Percentiles rank a stretch among this genome's conserved stretches.
Conservation (phyloP, 768 basidiomycete species). For the Tubosaeta sp. region DNA sequence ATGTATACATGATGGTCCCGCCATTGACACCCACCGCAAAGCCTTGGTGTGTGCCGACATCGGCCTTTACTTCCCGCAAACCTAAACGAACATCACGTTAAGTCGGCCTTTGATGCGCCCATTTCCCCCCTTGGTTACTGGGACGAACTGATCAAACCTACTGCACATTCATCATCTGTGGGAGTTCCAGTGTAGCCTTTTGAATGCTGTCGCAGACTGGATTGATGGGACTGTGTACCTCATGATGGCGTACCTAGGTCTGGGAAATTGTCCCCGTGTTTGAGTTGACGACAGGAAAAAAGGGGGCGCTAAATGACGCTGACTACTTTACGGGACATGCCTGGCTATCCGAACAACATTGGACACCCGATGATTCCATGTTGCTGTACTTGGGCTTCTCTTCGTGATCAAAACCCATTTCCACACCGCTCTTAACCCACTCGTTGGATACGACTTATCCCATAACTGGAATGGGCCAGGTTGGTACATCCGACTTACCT, state of each 20-base stretch:
- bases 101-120: constrained; percentile 36
- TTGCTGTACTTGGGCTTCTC: constrained; percentile 43
- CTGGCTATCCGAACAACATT: too few relatives aligned
- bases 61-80: constrained; percentile 38
- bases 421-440: constrained; percentile 67
- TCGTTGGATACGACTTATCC: constrained; percentile 75
- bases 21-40: constrained; percentile 26
- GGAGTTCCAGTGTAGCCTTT: constrained; percentile 6
- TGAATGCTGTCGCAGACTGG: not conserved
- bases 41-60: constrained; percentile 40
- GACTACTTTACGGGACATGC: too few relatives aligned
- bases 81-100: constrained; percentile 45
- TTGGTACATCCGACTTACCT: constrained; percentile 32
- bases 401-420: constrained; percentile 51
- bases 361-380: constrained; percentile 18
- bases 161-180: constrained; percentile 14
- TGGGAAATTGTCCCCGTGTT: constrained; percentile 34
- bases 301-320: too few relatives aligned
- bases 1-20: constrained; percentile 5
- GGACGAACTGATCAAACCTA: constrained; percentile 35
- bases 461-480: constrained; percentile 54
- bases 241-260: constrained; percentile 27
- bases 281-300: constrained; percentile 3
- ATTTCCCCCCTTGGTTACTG: constrained; percentile 42
- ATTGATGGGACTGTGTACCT: constrained; percentile 30